These are phyloP conservation scores for Pyrus betulifolia DNA, from an alignment of 306 rosid genomes.

Conservation along the genomic window DNA sequence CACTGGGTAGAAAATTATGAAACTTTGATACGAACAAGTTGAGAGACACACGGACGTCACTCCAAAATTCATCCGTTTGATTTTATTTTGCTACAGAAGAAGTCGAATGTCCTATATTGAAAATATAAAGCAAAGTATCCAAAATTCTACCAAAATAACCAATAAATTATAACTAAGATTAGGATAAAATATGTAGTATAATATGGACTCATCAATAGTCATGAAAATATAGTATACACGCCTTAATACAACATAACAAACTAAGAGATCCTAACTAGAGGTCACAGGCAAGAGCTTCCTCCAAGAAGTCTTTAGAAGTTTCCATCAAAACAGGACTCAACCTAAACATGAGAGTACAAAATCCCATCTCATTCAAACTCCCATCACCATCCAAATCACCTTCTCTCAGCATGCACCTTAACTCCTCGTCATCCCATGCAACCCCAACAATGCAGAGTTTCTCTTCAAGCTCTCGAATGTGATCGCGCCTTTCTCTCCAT, in stretches of 20 bases:
- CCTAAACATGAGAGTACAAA: slow-evolving; percentile 77
- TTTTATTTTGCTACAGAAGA: too few species aligned
- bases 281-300: slow-evolving; percentile 23
- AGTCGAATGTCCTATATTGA: too few species aligned
- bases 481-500: slow-evolving; percentile 50
- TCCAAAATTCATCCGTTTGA: too few species aligned
- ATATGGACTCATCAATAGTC: too few species aligned
- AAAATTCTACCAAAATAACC: too few species aligned
- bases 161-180: too few species aligned
- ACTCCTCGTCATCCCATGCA: slow-evolving; percentile 67
- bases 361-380: slow-evolving; percentile 69
- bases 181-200: too few species aligned
- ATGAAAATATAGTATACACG: neutral
- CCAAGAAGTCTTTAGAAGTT: slow-evolving; percentile 41
- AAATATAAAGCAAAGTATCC: too few species aligned
- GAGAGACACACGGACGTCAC: too few species aligned
- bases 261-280: neutral
- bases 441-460: slow-evolving; percentile 63
- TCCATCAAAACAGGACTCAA: slow-evolving; percentile 77
- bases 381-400: slow-evolving; percentile 84
- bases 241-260: neutral
- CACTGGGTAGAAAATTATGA: too few species aligned
- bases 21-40: too few species aligned
- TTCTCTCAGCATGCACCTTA: slow-evolving; percentile 62
- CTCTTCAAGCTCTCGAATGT: slow-evolving; percentile 78